Base-by-base conservation (phyloP, 345 rosid species). In the Dipteronia dyeriana region DNA sequence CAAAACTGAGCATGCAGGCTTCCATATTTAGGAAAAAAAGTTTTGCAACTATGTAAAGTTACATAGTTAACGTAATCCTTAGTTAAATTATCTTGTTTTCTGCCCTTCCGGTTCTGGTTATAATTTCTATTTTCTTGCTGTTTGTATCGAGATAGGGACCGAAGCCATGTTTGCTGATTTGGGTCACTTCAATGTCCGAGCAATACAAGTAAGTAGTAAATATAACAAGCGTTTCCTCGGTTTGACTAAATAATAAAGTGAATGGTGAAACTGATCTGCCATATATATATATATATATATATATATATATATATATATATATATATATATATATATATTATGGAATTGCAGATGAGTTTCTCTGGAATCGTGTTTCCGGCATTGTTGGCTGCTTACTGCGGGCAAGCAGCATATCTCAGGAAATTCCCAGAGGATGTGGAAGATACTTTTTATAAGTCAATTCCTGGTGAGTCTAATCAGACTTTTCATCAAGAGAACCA, bases 81-180 rank as follows among this genome's bases (percentile, higher is more conserved):
- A 5, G 38, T 34, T 34, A 34, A 5, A 56, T 5, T n/a, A 1
- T 56, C 20, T n/a, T 17, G 7, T 17, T n/a, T 20, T 56, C 3
- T 1, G 23, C 4, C 61, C 61, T 56, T 56, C 25, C 9, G 2
- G 7, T 56, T 13, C 54, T 4, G 16, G 17, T 49, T 11, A 49
- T 56, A 56, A 56, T 16, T 19, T 41, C 2, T 17, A 56, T 51
- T 62, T 63, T 23, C 10, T n/a, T 0, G 31, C 10, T 34, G 45
- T 29, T 10, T 22, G 31, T 61, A 4, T 7, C 9, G 10, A 41
- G n/a, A 54, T 73, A 88, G 97, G 98, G 2, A 83, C 97, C 1
- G 98, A 94, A 66, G 98, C 97, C 20, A 90, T 92, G 92, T 92
- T 92, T 78, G 97, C 97, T 74, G 97, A 94, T 84, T 79, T 94